Conservation (phyloP, 2,329 filamentous ascomycete genomes). For the Ceratocystis alfenasii region DNA sequence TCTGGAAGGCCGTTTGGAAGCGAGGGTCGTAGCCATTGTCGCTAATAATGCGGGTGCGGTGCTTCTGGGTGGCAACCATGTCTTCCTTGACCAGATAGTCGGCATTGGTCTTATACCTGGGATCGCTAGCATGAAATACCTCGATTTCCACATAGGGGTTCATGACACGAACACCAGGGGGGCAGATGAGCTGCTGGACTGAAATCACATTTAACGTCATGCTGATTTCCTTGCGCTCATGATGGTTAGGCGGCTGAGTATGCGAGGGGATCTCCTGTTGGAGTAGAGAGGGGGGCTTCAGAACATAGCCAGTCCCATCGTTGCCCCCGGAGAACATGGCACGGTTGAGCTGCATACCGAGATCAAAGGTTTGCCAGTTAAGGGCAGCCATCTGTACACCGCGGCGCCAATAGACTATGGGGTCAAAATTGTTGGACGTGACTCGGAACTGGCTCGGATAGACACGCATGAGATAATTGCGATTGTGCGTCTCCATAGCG, state of each 20-base stretch:
- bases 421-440: slow-evolving; percentile 87
- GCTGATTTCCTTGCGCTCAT: slow-evolving; percentile 67
- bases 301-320: slow-evolving; percentile 80
- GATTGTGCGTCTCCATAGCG: slow-evolving; percentile 77
- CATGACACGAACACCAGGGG: slow-evolving; percentile 58
- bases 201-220: slow-evolving; percentile 86
- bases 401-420: slow-evolving; percentile 82
- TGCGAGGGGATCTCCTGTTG: slow-evolving; percentile 49
- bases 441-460: slow-evolving; percentile 78
- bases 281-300: slow-evolving; percentile 80
- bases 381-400: slow-evolving; percentile 96
- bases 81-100: slow-evolving; percentile 41
- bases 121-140: slow-evolving; percentile 87
- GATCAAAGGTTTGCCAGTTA: slow-evolving; percentile 97
- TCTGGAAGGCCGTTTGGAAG: slow-evolving; percentile 68
- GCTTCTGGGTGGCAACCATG: slow-evolving; percentile 53
- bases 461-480: slow-evolving; percentile 81
- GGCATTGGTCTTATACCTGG: slow-evolving; percentile 72
- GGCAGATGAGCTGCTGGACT: slow-evolving; percentile 84
- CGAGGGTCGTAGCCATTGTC: slow-evolving; percentile 90
- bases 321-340: slow-evolving; percentile 91
- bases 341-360: slow-evolving; percentile 90
- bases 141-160: slow-evolving; percentile 94
- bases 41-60: slow-evolving; percentile 65
- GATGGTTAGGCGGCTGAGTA: slow-evolving; percentile 37